Evolutionary conservation across 306 rosid species (phyloP).

Genomic region (Luffa aegyptiaca): DNA sequence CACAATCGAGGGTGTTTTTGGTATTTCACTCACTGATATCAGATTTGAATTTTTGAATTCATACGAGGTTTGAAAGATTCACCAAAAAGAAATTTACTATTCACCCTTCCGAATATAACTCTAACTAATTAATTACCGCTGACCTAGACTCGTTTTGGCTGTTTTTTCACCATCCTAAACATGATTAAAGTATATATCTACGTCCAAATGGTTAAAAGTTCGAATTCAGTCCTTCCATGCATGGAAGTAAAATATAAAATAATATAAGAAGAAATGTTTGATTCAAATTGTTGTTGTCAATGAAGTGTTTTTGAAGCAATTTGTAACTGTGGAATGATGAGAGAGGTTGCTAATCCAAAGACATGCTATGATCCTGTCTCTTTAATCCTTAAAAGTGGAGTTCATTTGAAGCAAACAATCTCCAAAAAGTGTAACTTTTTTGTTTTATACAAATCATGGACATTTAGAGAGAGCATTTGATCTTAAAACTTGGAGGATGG

Average conservation of each 20-base stretch:
- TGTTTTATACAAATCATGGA: neutral
- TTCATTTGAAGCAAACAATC: constrained; percentile 7
- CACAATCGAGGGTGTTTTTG: neutral
- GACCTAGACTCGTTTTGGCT: too few species aligned
- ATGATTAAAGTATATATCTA: too few species aligned
- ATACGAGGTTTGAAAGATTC: neutral
- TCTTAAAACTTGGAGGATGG: neutral
- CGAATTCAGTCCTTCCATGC: too few species aligned
- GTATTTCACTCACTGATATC: neutral
- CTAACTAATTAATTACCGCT: too few species aligned
- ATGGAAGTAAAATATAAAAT: too few species aligned
- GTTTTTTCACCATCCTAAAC: too few species aligned
- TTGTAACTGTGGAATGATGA: neutral
- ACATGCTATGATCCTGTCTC: neutral
- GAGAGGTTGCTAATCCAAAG: neutral
- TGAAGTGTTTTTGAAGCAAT: neutral
- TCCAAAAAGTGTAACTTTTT: neutral
- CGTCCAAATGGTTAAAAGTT: too few species aligned
- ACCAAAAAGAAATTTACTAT: too few species aligned
- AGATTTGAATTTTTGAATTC: constrained; percentile 8
- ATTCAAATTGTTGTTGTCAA: neutral
- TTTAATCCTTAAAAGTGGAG: neutral
- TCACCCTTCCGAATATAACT: too few species aligned
- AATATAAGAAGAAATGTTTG: neutral
- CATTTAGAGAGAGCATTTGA: neutral